phyloP scores from a whole-genome alignment of 352 stramenopile species.

The Phytophthora niederhauseri region DNA sequence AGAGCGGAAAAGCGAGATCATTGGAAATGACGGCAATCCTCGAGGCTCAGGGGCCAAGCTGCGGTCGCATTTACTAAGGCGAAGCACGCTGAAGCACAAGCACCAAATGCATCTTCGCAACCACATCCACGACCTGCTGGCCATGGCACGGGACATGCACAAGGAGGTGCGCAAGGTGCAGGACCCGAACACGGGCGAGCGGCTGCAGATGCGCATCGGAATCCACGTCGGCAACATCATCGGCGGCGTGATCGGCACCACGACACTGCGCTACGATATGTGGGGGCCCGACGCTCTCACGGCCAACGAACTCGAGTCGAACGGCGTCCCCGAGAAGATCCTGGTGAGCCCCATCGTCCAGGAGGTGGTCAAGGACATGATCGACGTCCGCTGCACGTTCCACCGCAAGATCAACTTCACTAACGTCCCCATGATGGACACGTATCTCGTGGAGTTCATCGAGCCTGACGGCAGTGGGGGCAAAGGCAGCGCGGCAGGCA shows the following conservation, averaged over 20 bases:
- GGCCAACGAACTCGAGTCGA: conserved; percentile 89
- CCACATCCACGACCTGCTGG: conserved; percentile 80
- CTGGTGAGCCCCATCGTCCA: conserved; percentile 83
- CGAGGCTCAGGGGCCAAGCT: conserved; percentile 21
- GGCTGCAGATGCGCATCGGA: conserved; percentile 87
- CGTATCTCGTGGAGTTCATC: conserved; percentile 83
- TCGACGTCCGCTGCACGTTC: conserved; percentile 82
- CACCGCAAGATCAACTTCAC: conserved; percentile 86
- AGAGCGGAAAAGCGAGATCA: conserved; percentile 25
- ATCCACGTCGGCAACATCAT: conserved; percentile 92
- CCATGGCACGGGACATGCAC: conserved; percentile 89
- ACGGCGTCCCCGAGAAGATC: conserved; percentile 80
- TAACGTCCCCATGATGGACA: conserved; percentile 85
- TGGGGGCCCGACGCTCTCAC: conserved; percentile 86
- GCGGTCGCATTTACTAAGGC: conserved; percentile 35
- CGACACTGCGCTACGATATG: conserved; percentile 90
- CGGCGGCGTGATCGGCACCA: conserved; percentile 86
- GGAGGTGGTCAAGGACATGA: conserved; percentile 85
- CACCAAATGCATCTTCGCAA: conserved; percentile 83
- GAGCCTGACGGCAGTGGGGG: conserved; percentile 40
- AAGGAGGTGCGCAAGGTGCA: conserved; percentile 84
- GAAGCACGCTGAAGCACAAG: conserved; percentile 82
- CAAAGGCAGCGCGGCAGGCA: background rate
- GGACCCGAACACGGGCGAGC: conserved; percentile 84
- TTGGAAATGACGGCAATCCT: conserved; percentile 2